A percentile compares a stretch with the other conserved stretches of the same genome.
Conservation (phyloP, 805 yeast genomes). For the Yamadazyma takamatsuzukensis region DNA sequence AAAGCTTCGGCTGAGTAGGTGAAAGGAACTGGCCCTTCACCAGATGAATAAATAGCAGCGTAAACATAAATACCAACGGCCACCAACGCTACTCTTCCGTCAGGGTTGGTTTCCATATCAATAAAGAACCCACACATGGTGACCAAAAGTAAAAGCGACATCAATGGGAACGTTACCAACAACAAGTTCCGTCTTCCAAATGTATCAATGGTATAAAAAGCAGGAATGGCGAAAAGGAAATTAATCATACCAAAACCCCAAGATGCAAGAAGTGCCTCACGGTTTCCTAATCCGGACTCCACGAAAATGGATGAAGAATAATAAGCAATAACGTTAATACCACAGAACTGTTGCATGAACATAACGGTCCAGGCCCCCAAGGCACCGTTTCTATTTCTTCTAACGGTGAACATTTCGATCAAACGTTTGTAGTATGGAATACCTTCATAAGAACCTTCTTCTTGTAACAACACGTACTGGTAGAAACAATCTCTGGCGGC, state of each 20-base stretch:
- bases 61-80: conserved; percentile 71
- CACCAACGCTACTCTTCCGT: conserved; percentile 63
- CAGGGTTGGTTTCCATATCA: conserved; percentile 34
- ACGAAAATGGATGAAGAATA: conserved; percentile 76
- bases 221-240: conserved; percentile 79
- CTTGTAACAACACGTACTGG: conserved; percentile 53
- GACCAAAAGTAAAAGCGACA: conserved; percentile 54
- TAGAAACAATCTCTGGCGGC: conserved; percentile 68
- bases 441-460: conserved; percentile 49
- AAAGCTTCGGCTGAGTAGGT: conserved; percentile 82
- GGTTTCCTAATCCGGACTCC: conserved; percentile 60
- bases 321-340: conserved; percentile 84
- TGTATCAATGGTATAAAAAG: conserved; percentile 72
- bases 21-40: conserved; percentile 89
- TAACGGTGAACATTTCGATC: conserved; percentile 58
- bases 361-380: conserved; percentile 77
- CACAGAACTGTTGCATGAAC: conserved; percentile 91
- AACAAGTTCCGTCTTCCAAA: conserved; percentile 68
- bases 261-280: conserved; percentile 69
- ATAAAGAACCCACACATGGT: conserved; percentile 75
- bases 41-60: conserved; percentile 72
- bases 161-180: conserved; percentile 58
- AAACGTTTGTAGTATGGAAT: conserved; percentile 43
- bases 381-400: conserved; percentile 83
- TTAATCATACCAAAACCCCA: conserved; percentile 85